Percentiles rank a stretch among this genome's conserved stretches.
Evolutionary conservation across 2,329 filamentous ascomycete genomes (phyloP).

Genomic region (Cladorrhinum sp.): DNA sequence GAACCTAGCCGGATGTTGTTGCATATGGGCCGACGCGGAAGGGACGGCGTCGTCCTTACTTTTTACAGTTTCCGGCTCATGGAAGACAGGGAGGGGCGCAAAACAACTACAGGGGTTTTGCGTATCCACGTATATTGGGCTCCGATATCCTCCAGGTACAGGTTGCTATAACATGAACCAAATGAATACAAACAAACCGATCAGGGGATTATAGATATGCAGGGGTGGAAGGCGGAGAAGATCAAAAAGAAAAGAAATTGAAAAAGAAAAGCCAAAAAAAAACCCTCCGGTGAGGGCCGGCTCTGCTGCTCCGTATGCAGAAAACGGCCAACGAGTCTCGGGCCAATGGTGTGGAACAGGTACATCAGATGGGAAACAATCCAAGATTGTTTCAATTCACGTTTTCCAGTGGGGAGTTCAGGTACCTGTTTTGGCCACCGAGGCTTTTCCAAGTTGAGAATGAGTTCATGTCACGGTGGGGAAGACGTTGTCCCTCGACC

Average conservation of each 20-base stretch:
- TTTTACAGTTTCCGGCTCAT: too few species aligned
- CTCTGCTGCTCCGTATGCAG: background rate
- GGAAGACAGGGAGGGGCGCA: background rate
- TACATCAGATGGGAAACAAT: constrained; percentile 5
- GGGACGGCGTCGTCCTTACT: constrained; percentile 16
- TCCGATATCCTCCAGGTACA: constrained; percentile 12
- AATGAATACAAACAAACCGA: constrained; percentile 9
- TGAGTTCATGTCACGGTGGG: constrained; percentile 25
- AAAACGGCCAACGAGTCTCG: constrained; percentile 11
- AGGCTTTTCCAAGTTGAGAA: constrained; percentile 17
- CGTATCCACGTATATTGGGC: constrained; percentile 10
- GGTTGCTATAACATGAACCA: constrained; percentile 20
- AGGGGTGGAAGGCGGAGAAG: constrained; percentile 6
- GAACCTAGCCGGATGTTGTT: constrained; percentile 26
- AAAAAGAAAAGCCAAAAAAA: constrained; percentile 6
- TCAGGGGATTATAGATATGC: constrained; percentile 14
- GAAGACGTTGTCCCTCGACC: constrained; percentile 23
- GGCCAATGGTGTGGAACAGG: constrained; percentile 16
- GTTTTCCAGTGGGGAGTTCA: constrained; percentile 17
- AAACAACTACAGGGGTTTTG: constrained; percentile 3
- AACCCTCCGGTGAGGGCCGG: background rate
- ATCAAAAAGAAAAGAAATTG: constrained; percentile 3
- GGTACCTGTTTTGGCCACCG: constrained; percentile 19
- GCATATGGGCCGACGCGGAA: constrained; percentile 28
- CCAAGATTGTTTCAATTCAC: constrained; percentile 16